Conservation (phyloP, 2,329 filamentous ascomycete genomes). For the Elsinoe batatas region DNA sequence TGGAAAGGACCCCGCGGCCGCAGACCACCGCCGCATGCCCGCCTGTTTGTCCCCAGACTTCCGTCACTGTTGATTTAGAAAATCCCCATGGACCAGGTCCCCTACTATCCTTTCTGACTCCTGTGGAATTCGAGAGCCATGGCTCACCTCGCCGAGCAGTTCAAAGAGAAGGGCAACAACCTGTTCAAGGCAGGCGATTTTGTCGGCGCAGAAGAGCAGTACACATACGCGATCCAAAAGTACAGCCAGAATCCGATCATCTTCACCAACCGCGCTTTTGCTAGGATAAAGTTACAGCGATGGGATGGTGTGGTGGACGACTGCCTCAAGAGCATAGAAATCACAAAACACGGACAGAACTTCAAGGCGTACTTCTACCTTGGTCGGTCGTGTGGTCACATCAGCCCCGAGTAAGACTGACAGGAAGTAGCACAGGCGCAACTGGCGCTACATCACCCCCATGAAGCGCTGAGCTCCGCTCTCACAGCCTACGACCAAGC, state of each 20-base stretch:
- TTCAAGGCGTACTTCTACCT: slow-evolving; percentile 74
- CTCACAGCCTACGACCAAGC: slow-evolving; percentile 56
- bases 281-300: slow-evolving; percentile 61
- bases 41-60: background rate
- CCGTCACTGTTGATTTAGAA: slow-evolving; percentile 12
- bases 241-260: slow-evolving; percentile 68
- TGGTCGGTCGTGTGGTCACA: slow-evolving; percentile 24
- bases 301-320: slow-evolving; percentile 71
- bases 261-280: slow-evolving; percentile 84
- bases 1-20: background rate
- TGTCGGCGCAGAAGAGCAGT: slow-evolving; percentile 54
- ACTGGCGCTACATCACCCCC: slow-evolving; percentile 59
- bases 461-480: slow-evolving; percentile 62
- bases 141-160: slow-evolving; percentile 34
- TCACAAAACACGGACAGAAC: slow-evolving; percentile 40
- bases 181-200: slow-evolving; percentile 58
- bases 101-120: background rate
- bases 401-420: background rate
- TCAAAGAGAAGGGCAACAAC: slow-evolving; percentile 49
- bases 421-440: slow-evolving; percentile 56
- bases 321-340: slow-evolving; percentile 62
- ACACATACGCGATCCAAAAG: slow-evolving; percentile 69
- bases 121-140: slow-evolving; percentile 13
- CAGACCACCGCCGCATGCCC: background rate
- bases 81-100: background rate